A percentile compares a stretch with the other conserved stretches of the same genome.
Conservation (phyloP, 129 eudicot genomes). For the Saposhnikovia divaricata region DNA sequence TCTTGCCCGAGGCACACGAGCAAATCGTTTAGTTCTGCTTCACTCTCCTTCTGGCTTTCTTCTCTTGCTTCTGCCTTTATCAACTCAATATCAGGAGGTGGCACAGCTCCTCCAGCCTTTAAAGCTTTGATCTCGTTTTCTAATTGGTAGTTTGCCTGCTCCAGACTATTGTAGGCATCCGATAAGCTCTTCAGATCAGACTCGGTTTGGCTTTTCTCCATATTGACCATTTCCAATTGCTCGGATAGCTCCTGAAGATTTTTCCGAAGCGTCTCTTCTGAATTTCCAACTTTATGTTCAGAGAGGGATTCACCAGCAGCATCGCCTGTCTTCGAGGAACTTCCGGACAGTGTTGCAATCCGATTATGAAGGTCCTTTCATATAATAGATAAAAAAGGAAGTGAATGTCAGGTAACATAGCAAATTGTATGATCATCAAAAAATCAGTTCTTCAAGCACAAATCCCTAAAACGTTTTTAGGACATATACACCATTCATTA, state of each 20-base stretch:
- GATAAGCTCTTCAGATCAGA: slow-evolving; percentile 80
- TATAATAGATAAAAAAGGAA: background rate
- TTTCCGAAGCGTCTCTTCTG: slow-evolving; percentile 68
- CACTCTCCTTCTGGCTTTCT: slow-evolving; percentile 90
- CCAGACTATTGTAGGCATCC: slow-evolving; percentile 88
- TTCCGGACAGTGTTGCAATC: slow-evolving; percentile 75
- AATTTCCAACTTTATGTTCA: slow-evolving; percentile 39
- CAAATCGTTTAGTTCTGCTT: slow-evolving; percentile 73
- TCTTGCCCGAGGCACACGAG: slow-evolving; percentile 95
- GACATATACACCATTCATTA: background rate
- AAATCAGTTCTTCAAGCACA: background rate
- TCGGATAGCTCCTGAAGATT: slow-evolving; percentile 65
- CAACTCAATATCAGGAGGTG: slow-evolving; percentile 49
- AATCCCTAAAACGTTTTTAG: background rate
- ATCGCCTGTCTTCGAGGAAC: slow-evolving; percentile 59
- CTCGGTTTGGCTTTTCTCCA: slow-evolving; percentile 70
- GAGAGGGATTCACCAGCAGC: slow-evolving; percentile 29
- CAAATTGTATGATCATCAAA: background rate
- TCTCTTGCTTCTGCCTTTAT: slow-evolving; percentile 73
- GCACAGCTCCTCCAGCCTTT: slow-evolving; percentile 35
- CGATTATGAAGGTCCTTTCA: slow-evolving; percentile 76
- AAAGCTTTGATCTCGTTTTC: slow-evolving; percentile 55
- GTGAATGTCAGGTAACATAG: background rate
- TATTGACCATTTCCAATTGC: slow-evolving; percentile 50
- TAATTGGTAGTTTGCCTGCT: slow-evolving; percentile 69